Percentiles rank a stretch among this genome's conserved stretches.
These are phyloP conservation scores for Podila clonocystis DNA, from an alignment of 192 early-diverging fungal species.

Conservation along the genomic window DNA sequence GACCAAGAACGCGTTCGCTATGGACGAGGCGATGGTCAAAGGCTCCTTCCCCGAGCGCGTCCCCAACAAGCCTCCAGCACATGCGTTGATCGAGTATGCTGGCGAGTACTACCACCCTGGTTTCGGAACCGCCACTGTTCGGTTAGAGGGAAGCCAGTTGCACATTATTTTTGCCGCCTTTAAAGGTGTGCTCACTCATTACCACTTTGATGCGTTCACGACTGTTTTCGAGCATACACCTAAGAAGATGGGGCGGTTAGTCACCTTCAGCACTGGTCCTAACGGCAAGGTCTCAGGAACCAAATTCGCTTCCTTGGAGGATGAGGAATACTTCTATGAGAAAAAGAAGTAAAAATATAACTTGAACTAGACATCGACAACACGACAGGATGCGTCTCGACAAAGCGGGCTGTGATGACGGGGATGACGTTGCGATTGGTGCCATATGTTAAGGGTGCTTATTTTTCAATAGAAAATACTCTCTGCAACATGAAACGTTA, in stretches of 20 bases:
- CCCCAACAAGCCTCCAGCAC: not conserved
- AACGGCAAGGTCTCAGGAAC: not conserved
- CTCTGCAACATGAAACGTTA: too few relatives aligned
- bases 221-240: not conserved
- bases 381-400: too few relatives aligned
- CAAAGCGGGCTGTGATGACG: too few relatives aligned
- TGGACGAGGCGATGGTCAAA: not conserved
- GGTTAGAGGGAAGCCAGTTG: not conserved
- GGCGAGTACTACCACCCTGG: slow-evolving; percentile 2
- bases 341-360: not conserved
- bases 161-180: not conserved
- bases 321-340: not conserved
- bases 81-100: not conserved
- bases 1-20: not conserved
- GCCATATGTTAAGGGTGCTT: too few relatives aligned
- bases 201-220: slow-evolving; percentile 8
- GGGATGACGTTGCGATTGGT: too few relatives aligned
- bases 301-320: not conserved
- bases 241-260: not conserved
- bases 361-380: too few relatives aligned
- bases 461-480: too few relatives aligned
- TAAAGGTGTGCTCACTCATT: not conserved
- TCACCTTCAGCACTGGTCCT: not conserved
- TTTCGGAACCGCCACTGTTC: not conserved
- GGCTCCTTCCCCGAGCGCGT: not conserved